A percentile compares a stretch with the other conserved stretches of the same genome.
These are phyloP conservation scores for Ajuga chamaepitys DNA, from an alignment of 257 asterid species.

Conservation along the genomic window DNA sequence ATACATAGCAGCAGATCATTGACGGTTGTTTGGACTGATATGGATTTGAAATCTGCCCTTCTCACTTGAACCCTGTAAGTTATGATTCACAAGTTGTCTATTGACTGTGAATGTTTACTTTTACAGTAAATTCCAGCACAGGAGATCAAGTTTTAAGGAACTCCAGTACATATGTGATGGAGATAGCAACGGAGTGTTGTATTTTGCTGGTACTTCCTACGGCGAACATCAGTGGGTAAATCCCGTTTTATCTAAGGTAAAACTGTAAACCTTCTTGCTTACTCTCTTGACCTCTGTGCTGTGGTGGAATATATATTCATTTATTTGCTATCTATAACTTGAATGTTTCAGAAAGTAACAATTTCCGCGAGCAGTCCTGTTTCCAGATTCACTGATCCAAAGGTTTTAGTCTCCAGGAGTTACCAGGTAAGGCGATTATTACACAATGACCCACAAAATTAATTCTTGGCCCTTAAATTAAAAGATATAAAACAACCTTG, in stretches of 20 bases:
- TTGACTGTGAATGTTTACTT: conserved; percentile 11
- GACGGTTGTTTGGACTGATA: too few species aligned
- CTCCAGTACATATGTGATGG: conserved; percentile 92
- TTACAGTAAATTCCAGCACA: conserved; percentile 62
- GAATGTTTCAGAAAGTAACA: conserved; percentile 52
- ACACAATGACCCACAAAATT: background rate
- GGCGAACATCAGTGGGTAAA: conserved; percentile 97
- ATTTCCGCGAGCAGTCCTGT: conserved; percentile 83
- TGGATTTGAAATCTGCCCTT: too few species aligned
- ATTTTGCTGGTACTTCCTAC: conserved; percentile 89
- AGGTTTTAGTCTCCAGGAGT: conserved; percentile 86
- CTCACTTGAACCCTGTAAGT: background rate
- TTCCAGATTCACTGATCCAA: conserved; percentile 92
- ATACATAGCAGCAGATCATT: too few species aligned
- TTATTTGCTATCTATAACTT: background rate
- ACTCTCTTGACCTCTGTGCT: background rate
- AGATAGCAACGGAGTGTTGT: conserved; percentile 86
- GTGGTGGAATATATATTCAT: background rate
- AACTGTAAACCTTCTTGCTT: background rate
- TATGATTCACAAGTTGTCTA: background rate
- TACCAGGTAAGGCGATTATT: conserved; percentile 49
- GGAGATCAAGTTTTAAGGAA: conserved; percentile 88
- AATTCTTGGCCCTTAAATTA: background rate
- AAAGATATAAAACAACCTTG: background rate
- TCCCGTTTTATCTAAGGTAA: conserved; percentile 88